These are phyloP conservation scores for Yamadazyma blattariae DNA, from an alignment of 1,139 yeast genomes.

Conservation along the genomic window DNA sequence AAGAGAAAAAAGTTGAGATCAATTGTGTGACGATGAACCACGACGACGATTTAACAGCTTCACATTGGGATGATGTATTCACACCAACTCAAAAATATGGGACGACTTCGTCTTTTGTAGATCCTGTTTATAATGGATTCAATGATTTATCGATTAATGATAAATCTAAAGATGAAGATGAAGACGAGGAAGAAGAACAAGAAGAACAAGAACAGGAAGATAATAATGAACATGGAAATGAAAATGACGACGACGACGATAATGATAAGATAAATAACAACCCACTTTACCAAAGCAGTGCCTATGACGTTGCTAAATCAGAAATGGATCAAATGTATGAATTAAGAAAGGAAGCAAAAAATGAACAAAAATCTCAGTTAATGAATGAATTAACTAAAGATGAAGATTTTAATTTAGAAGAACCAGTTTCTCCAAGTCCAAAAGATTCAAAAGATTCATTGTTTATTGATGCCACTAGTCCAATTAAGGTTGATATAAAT, in stretches of 20 bases:
- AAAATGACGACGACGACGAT: conserved; percentile 2
- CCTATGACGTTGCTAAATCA: conserved; percentile 17
- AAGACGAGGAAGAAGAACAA: conserved; percentile 20
- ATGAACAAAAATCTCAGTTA: conserved; percentile 34
- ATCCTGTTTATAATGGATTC: conserved; percentile 24
- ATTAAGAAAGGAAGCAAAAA: conserved; percentile 31
- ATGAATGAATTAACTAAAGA: conserved; percentile 36
- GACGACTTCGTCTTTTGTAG: conserved; percentile 9
- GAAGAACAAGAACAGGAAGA: conserved; percentile 10
- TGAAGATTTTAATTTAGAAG: conserved; percentile 19
- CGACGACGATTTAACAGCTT: conserved; percentile 32
- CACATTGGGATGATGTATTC: conserved; percentile 38
- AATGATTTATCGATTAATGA: conserved; percentile 20
- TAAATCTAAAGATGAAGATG: conserved; percentile 11
- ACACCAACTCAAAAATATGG: conserved; percentile 17
- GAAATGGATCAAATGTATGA: conserved; percentile 34
- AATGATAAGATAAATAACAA: not conserved
- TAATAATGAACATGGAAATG: conserved; percentile 14
- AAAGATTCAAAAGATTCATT: conserved; percentile 24
- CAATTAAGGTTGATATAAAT: conserved; percentile 21
- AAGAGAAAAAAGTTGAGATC: no score
- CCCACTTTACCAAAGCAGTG: conserved; percentile 4
- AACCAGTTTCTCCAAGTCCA: conserved; percentile 20
- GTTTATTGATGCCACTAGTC: conserved; percentile 36
- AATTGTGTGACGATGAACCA: conserved; percentile 29